These are phyloP conservation scores for Candida tammaniensis DNA, from an alignment of 805 yeast genomes.

Conservation along the genomic window DNA sequence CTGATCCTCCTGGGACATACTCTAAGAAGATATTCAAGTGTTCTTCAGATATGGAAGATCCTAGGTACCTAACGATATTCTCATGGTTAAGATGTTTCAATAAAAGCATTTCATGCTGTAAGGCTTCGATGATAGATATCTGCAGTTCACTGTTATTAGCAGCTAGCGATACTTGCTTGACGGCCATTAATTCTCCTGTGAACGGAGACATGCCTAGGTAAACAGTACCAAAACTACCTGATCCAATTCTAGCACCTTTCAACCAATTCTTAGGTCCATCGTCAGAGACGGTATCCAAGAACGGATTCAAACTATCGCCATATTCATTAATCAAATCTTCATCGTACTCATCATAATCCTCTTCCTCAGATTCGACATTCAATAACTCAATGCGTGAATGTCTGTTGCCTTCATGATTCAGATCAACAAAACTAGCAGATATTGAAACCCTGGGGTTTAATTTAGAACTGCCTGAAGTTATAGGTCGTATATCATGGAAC, in stretches of 20 bases:
- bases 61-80: slow-evolving; percentile 88
- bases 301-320: slow-evolving; percentile 13
- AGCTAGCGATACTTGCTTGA: slow-evolving; percentile 83
- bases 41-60: slow-evolving; percentile 74
- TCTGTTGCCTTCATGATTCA: slow-evolving; percentile 21
- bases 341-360: slow-evolving; percentile 31
- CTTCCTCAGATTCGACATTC: slow-evolving; percentile 38
- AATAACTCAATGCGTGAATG: slow-evolving; percentile 48
- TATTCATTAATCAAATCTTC: slow-evolving; percentile 37
- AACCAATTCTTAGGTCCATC: slow-evolving; percentile 75
- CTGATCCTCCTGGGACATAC: slow-evolving; percentile 57
- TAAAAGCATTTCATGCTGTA: slow-evolving; percentile 77
- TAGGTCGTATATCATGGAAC: slow-evolving; percentile 16
- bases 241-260: slow-evolving; percentile 89
- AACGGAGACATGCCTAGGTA: slow-evolving; percentile 87
- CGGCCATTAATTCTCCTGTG: slow-evolving; percentile 96
- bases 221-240: slow-evolving; percentile 94
- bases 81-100: slow-evolving; percentile 81
- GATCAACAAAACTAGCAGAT: slow-evolving; percentile 28
- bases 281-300: slow-evolving; percentile 8
- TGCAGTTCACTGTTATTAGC: slow-evolving; percentile 33
- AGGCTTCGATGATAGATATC: slow-evolving; percentile 66
- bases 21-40: slow-evolving; percentile 70
- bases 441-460: slow-evolving; percentile 22
- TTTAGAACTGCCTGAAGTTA: slow-evolving; percentile 7